Conservation (phyloP, 2,329 filamentous ascomycete genomes). For the Arthrobotrys iridis region DNA sequence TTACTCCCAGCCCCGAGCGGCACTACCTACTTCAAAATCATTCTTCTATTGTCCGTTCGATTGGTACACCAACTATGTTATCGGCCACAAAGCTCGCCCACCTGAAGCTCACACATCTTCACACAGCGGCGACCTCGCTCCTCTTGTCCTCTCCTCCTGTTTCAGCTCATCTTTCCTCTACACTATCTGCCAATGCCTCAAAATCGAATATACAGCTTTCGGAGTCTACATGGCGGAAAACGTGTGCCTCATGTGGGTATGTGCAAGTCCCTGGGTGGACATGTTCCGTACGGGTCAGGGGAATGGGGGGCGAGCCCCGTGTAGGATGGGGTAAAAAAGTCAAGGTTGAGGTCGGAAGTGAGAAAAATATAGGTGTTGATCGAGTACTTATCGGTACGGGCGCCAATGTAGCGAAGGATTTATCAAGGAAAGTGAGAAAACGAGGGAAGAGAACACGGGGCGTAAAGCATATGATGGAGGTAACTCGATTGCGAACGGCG, state of each 20-base stretch:
- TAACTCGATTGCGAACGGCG: background rate
- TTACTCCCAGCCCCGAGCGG: background rate
- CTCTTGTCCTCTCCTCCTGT: slow-evolving; percentile 38
- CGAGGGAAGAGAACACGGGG: slow-evolving; percentile 46
- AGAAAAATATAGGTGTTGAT: background rate
- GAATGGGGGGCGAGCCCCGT: slow-evolving; percentile 15
- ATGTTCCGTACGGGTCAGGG: slow-evolving; percentile 34
- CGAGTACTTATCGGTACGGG: slow-evolving; percentile 7
- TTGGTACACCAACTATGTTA: slow-evolving; percentile 9
- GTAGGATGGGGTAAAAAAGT: background rate
- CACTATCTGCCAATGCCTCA: slow-evolving; percentile 5
- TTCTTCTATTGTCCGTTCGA: background rate
- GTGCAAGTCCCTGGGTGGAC: slow-evolving; percentile 42
- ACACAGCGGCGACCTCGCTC: slow-evolving; percentile 29
- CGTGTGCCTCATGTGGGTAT: slow-evolving; percentile 37
- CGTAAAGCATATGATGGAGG: slow-evolving; percentile 15
- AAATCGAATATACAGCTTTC: slow-evolving; percentile 25
- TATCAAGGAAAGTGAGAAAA: slow-evolving; percentile 14
- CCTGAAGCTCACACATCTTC: slow-evolving; percentile 36
- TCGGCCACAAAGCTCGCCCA: slow-evolving; percentile 45
- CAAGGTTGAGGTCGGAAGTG: background rate
- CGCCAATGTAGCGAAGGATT: background rate
- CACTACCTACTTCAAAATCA: background rate
- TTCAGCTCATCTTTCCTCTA: slow-evolving; percentile 35
- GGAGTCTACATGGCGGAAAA: slow-evolving; percentile 45